Evolutionary conservation across 2,329 filamentous ascomycete species (phyloP), one percentile per base, ranked within the genome.

Genomic region (Colletotrichum euphorbiae): DNA sequence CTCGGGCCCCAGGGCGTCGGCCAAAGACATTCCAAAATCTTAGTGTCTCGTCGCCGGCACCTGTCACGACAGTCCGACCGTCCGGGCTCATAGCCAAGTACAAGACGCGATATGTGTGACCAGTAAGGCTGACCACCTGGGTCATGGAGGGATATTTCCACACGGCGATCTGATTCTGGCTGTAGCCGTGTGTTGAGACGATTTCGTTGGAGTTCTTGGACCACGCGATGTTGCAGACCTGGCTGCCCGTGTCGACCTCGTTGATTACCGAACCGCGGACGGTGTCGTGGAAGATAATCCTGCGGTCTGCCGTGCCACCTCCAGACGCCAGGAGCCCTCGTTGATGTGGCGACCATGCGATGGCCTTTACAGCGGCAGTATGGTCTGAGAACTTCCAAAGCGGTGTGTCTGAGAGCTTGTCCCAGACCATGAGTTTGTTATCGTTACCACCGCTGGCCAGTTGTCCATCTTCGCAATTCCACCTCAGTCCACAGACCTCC

Each of bases 141-240:
- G 93, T 93, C 96, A 99, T 98, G 72, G 91, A 94, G 1, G 96
- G 96, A 76, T 99, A 99, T 77, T 99, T 99, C 96, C 96, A 99
- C 62, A 99, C 93, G 42, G 98, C 95, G 74, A 99, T 98, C 79
- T 98, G 96, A 78, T 99, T 98, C 77, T 99, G 96, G 73, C 91
- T 95, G 82, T 98, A 99, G 6, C 96, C 96, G 76, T 99, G 96
- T 1, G 96, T 99, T 57, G 92, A 95, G 62, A 99, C 95, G 66
- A 99, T 94, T 79, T 99, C 96, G 77, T 98, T 97, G 7, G 93
- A 97, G 79, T 98, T 97, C 76, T 97, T 97, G 17, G 92, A 96
- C 94, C 97, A 99, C 4, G 94, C 93, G 48, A 99, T 85, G 76
- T 99, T 99, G 82, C 96, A 99, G n/a, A 99, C 96, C 79, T 99